Conservation (phyloP, 257 asterid genomes). For the Ehretia macrophylla region DNA sequence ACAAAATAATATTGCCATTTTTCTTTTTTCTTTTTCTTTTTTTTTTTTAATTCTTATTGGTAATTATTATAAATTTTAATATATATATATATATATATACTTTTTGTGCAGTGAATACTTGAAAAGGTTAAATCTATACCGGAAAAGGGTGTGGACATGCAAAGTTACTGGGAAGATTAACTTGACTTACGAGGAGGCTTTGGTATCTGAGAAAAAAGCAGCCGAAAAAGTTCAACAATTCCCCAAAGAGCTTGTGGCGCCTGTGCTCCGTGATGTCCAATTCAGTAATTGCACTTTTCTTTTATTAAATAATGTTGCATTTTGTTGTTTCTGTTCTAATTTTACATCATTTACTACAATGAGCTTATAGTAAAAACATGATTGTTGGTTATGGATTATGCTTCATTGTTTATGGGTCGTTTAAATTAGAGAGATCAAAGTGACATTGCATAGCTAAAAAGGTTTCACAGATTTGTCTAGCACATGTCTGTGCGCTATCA, state of each 20-base stretch:
- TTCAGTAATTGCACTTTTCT: slow-evolving; percentile 52
- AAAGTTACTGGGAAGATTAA: slow-evolving; percentile 78
- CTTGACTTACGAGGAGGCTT: slow-evolving; percentile 90
- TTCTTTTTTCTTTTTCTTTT: not conserved
- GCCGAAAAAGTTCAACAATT: slow-evolving; percentile 53
- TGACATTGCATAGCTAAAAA: too few relatives aligned
- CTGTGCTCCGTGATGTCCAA: slow-evolving; percentile 74
- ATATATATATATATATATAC: not conserved
- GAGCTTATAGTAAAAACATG: not conserved
- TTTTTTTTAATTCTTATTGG: not conserved
- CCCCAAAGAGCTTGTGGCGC: slow-evolving; percentile 54
- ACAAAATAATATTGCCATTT: not conserved
- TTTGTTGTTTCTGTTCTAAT: not conserved
- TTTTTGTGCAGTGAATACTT: slow-evolving; percentile 64
- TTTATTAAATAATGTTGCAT: not conserved
- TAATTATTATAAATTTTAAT: too few relatives aligned
- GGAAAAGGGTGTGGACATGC: slow-evolving; percentile 81
- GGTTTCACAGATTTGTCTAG: too few relatives aligned
- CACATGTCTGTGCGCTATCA: too few relatives aligned
- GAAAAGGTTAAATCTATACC: slow-evolving; percentile 69
- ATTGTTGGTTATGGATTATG: too few relatives aligned
- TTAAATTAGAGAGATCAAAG: too few relatives aligned
- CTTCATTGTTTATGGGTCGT: too few relatives aligned
- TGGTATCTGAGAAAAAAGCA: slow-evolving; percentile 72
- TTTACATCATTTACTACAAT: too few relatives aligned